Evolutionary conservation across 2,329 filamentous ascomycete species (phyloP).

Genomic region (Aspergillus tubingensis): DNA sequence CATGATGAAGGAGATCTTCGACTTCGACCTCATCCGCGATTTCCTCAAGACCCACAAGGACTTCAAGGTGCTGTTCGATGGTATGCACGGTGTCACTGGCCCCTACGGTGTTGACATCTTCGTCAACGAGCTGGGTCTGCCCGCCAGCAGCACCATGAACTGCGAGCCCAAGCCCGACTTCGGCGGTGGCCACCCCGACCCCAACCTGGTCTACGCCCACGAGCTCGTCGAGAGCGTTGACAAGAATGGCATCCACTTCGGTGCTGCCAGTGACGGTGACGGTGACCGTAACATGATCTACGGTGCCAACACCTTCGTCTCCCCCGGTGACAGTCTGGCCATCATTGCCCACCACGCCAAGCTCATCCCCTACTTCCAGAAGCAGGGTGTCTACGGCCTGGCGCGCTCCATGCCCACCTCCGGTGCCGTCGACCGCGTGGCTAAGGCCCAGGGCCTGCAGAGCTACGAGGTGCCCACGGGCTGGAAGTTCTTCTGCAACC

Average conservation of each 20-base stretch:
- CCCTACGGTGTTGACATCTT: constrained; percentile 95
- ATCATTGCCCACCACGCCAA: constrained; percentile 98
- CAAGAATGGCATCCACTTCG: constrained; percentile 88
- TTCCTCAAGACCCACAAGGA: constrained; percentile 85
- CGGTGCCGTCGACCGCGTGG: constrained; percentile 91
- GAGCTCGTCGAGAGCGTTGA: constrained; percentile 93
- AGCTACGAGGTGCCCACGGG: constrained; percentile 97
- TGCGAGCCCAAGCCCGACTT: constrained; percentile 92
- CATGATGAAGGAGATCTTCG: constrained; percentile 98
- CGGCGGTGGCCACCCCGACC: constrained; percentile 94
- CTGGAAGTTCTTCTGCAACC: constrained; percentile 98
- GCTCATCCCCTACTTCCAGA: constrained; percentile 97
- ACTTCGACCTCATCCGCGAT: constrained; percentile 92
- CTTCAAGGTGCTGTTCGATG: constrained; percentile 97
- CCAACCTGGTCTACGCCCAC: constrained; percentile 95
- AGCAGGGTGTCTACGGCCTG: constrained; percentile 92
- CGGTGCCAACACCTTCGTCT: constrained; percentile 93
- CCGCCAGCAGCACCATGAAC: constrained; percentile 79
- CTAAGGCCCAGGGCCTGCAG: constrained; percentile 87
- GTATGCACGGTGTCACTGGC: constrained; percentile 89
- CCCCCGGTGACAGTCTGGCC: constrained; percentile 92
- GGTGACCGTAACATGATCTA: constrained; percentile 99
- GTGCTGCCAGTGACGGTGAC: constrained; percentile 93
- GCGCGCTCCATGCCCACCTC: constrained; percentile 98
- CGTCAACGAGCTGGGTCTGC: constrained; percentile 84